Percentiles rank a stretch among this genome's conserved stretches.
Evolutionary conservation across 306 rosid genomes (phyloP).

Genomic region (Vigna angularis): DNA sequence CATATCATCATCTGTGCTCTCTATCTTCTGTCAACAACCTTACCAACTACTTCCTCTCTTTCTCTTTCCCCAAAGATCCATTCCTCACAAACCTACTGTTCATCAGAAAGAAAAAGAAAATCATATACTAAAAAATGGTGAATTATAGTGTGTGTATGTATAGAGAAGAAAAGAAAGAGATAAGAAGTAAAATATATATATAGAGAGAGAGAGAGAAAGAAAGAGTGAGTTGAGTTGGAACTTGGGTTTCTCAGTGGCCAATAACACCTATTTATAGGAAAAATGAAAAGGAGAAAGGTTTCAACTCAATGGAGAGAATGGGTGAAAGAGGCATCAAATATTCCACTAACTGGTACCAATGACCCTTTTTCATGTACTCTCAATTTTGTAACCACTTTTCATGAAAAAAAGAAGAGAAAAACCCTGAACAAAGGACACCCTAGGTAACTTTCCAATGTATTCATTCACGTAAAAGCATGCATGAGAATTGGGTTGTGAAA

Average conservation of each 20-base stretch:
- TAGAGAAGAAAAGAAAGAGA: not conserved
- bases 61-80: conserved; percentile 6
- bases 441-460: conserved; percentile 45
- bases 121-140: not conserved
- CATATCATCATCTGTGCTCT: conserved; percentile 85
- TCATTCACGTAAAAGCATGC: conserved; percentile 54
- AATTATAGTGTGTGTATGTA: not conserved
- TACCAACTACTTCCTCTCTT: conserved; percentile 39
- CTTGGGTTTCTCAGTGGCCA: conserved; percentile 41
- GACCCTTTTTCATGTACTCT: conserved; percentile 44
- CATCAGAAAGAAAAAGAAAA: not conserved
- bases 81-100: not conserved
- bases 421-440: conserved; percentile 51
- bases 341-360: conserved; percentile 46
- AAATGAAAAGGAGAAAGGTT: conserved; percentile 1
- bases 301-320: conserved; percentile 30
- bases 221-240: conserved; percentile 1
- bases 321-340: conserved; percentile 45
- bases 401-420: conserved; percentile 41
- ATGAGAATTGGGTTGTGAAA: conserved; percentile 35
- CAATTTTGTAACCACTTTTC: conserved; percentile 63
- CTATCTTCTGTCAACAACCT: conserved; percentile 99
- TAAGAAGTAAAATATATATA: not conserved
- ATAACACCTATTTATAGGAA: conserved; percentile 68
- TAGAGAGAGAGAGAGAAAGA: too few relatives aligned